phyloP scores from a whole-genome alignment of 495 filamentous ascomycete species.

The Podospora sp. region DNA sequence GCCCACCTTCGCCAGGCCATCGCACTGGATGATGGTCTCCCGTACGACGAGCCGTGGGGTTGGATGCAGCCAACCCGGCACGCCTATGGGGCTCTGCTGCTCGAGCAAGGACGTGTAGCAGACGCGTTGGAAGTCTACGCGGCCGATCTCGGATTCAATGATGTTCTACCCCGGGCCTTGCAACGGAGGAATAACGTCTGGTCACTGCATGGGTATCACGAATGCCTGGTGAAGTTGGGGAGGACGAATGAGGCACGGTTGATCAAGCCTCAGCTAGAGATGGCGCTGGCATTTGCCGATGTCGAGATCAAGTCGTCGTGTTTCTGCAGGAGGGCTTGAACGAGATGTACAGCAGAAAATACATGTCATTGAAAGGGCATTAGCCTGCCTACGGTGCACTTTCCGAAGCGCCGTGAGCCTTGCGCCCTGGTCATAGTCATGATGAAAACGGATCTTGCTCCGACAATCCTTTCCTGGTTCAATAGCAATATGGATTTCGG shows the following conservation, averaged over 20 bases:
- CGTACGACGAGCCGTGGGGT: slow-evolving; percentile 70
- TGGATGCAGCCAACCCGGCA: slow-evolving; percentile 72
- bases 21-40: slow-evolving; percentile 56
- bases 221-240: slow-evolving; percentile 60
- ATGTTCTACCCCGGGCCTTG: slow-evolving; percentile 56
- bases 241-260: slow-evolving; percentile 51
- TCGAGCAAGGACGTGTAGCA: slow-evolving; percentile 61
- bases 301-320: slow-evolving; percentile 62
- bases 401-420: too few species aligned
- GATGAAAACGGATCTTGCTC: too few species aligned
- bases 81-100: slow-evolving; percentile 63
- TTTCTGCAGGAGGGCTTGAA: slow-evolving; percentile 63
- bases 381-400: too few species aligned
- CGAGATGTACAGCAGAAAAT: too few species aligned
- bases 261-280: slow-evolving; percentile 50
- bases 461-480: too few species aligned
- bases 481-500: too few species aligned
- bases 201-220: slow-evolving; percentile 67
- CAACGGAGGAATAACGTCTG: slow-evolving; percentile 70
- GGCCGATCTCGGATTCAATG: slow-evolving; percentile 63
- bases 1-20: slow-evolving; percentile 55
- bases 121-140: slow-evolving; percentile 59
- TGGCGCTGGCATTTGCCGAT: slow-evolving; percentile 59
- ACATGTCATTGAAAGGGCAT: too few species aligned
- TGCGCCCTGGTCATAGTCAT: too few species aligned